phyloP scores from a whole-genome alignment of 495 filamentous ascomycete genomes.

The Bombardia bombarda region DNA sequence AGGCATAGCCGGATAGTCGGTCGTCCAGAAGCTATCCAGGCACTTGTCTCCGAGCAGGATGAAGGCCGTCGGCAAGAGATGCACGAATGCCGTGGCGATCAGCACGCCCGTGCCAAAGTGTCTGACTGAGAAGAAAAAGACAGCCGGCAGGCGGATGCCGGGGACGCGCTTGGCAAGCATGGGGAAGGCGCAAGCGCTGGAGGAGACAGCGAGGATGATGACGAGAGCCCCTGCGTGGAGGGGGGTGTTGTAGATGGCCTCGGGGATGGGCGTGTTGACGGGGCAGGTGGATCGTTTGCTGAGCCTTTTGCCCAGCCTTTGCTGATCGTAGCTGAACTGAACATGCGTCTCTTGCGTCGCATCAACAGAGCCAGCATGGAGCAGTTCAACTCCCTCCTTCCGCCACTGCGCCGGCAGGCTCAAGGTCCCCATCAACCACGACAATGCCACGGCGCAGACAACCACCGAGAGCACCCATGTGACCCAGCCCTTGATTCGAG shows the following conservation, averaged over 20 bases:
- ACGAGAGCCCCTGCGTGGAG: constrained; percentile 69
- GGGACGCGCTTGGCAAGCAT: constrained; percentile 43
- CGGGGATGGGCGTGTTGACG: constrained; percentile 12
- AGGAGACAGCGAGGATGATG: constrained; percentile 62
- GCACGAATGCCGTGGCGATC: constrained; percentile 82
- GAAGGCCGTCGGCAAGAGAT: constrained; percentile 76
- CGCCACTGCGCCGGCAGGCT: constrained; percentile 3
- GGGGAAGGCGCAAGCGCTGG: constrained; percentile 52
- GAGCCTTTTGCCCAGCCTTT: too few species aligned
- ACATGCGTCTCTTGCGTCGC: too few species aligned
- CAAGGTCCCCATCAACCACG: constrained; percentile 6
- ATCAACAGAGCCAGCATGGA: too few species aligned
- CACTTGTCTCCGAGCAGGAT: constrained; percentile 71
- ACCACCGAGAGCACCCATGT: constrained; percentile 22
- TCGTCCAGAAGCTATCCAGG: constrained; percentile 66
- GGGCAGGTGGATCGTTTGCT: constrained; percentile 3
- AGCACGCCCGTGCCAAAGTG: constrained; percentile 82
- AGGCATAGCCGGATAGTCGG: constrained; percentile 66
- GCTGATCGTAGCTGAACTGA: too few species aligned
- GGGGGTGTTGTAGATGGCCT: constrained; percentile 51
- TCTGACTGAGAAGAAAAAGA: constrained; percentile 61
- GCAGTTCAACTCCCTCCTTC: too few species aligned
- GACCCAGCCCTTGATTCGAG: constrained; percentile 17
- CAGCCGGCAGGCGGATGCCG: constrained; percentile 32
- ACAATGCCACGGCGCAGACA: constrained; percentile 14